Evolutionary conservation across 2,329 filamentous ascomycete species (phyloP).

Genomic region (Exophiala xenobiotica): DNA sequence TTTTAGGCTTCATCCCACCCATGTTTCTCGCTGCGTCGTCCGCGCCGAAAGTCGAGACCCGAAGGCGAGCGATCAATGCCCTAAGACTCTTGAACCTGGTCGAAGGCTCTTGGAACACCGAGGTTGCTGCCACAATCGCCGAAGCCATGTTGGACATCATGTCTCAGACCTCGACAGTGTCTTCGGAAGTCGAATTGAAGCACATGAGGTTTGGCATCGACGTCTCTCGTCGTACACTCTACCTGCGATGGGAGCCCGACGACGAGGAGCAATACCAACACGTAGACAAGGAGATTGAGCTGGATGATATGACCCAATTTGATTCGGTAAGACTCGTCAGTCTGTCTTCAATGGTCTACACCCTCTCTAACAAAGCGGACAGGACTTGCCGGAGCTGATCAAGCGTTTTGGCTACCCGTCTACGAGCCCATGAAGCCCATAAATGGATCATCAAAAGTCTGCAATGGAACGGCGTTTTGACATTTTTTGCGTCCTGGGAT

Average conservation of each 20-base stretch:
- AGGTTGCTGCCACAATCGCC: conserved; percentile 14
- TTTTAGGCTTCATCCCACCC: conserved; percentile 18
- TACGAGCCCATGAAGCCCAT: too few species aligned
- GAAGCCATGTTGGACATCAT: conserved; percentile 18
- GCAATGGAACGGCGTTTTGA: too few species aligned
- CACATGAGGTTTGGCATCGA: conserved; percentile 11
- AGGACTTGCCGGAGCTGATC: conserved; percentile 5
- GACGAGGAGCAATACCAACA: neutral
- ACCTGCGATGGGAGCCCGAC: conserved; percentile 12
- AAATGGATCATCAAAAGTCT: too few species aligned
- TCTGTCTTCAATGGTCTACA: too few species aligned
- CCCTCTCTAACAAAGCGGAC: neutral
- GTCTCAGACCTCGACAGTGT: neutral
- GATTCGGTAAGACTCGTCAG: conserved; percentile 7
- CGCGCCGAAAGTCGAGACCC: conserved; percentile 7
- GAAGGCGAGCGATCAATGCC: conserved; percentile 10
- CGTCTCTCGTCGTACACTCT: neutral
- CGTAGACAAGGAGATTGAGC: conserved; percentile 1
- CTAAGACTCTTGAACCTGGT: conserved; percentile 10
- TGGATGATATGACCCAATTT: neutral
- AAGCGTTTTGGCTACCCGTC: conserved; percentile 9
- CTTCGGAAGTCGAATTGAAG: conserved; percentile 2
- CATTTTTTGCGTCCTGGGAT: too few species aligned
- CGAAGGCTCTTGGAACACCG: conserved; percentile 18
- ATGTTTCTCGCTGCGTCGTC: conserved; percentile 14